Evolutionary conservation across 208 protist genomes (phyloP).

Genomic region (Angomonas deanei): DNA sequence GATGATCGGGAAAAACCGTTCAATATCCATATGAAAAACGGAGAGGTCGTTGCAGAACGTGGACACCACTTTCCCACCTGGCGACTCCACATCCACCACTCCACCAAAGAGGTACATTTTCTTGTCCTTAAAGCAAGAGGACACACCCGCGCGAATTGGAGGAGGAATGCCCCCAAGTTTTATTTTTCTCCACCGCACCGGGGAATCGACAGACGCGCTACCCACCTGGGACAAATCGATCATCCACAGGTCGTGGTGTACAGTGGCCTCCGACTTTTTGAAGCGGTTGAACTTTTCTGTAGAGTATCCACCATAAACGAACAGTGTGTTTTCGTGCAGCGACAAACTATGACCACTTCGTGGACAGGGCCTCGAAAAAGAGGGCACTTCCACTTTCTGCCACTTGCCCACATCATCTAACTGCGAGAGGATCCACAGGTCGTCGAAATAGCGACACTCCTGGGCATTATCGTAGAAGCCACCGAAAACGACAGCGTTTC

Average conservation of each 20-base stretch:
- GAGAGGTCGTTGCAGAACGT: conserved; percentile 89
- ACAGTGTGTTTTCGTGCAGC: conserved; percentile 81
- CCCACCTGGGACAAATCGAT: conserved; percentile 25
- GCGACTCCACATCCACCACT: conserved; percentile 85
- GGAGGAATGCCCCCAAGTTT: conserved; percentile 79
- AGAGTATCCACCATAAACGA: conserved; percentile 88
- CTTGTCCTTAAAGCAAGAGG: conserved; percentile 61
- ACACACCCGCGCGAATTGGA: conserved; percentile 72
- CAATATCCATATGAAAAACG: conserved; percentile 87
- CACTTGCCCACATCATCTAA: conserved; percentile 76
- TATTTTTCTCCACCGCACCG: conserved; percentile 71
- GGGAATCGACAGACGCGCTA: not conserved
- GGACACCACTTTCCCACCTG: conserved; percentile 79
- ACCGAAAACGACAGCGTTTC: conserved; percentile 83
- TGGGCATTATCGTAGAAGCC: conserved; percentile 91
- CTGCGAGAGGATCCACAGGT: conserved; percentile 77
- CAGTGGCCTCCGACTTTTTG: conserved; percentile 82
- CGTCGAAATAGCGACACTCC: conserved; percentile 86
- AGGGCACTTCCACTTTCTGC: conserved; percentile 45
- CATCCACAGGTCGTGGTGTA: conserved; percentile 88
- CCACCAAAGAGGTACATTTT: conserved; percentile 89
- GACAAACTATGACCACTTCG: conserved; percentile 81
- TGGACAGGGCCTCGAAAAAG: conserved; percentile 13
- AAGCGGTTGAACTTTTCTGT: conserved; percentile 87
- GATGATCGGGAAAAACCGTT: conserved; percentile 85